Evolutionary conservation across 768 basidiomycete species (phyloP).

Genomic region (Mycena filopes): DNA sequence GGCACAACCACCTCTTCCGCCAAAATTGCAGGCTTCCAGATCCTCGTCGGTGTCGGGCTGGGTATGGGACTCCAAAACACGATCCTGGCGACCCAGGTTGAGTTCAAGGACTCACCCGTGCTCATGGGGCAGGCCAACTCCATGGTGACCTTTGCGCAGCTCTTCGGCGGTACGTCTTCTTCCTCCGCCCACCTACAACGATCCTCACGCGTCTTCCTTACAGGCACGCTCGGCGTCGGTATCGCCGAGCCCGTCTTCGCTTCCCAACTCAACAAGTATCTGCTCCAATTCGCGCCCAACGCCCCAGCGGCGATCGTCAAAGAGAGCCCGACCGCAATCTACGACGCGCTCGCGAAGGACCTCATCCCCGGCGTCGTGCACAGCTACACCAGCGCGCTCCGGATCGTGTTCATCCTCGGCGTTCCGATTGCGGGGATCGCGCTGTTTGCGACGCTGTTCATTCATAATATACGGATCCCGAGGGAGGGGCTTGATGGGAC

Average conservation of each 20-base stretch:
- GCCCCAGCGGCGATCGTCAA: neutral
- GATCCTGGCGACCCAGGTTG: conserved; percentile 29
- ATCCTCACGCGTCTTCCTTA: too few relatives aligned
- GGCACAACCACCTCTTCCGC: conserved; percentile 1
- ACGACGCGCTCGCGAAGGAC: neutral
- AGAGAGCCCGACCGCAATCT: neutral
- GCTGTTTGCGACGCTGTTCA: neutral
- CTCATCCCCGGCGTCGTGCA: neutral
- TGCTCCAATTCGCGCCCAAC: neutral
- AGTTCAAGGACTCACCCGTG: conserved; percentile 7
- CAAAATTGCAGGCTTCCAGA: conserved; percentile 20
- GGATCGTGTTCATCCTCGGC: conserved; percentile 28
- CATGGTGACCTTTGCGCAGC: conserved; percentile 28
- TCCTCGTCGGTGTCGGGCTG: conserved; percentile 22
- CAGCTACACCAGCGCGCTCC: conserved; percentile 10
- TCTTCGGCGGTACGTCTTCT: conserved; percentile 16
- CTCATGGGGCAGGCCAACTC: conserved; percentile 28
- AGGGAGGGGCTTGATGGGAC: too few relatives aligned
- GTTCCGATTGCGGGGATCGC: conserved; percentile 13
- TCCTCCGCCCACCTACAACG: too few relatives aligned
- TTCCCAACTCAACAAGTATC: neutral
- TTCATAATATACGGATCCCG: neutral
- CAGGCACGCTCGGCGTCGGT: conserved; percentile 17
- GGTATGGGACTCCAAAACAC: conserved; percentile 33
- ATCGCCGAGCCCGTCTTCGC: conserved; percentile 27